Evolutionary conservation across 441 rosid species (phyloP).

Genomic region (Francoa sonchifolia): DNA sequence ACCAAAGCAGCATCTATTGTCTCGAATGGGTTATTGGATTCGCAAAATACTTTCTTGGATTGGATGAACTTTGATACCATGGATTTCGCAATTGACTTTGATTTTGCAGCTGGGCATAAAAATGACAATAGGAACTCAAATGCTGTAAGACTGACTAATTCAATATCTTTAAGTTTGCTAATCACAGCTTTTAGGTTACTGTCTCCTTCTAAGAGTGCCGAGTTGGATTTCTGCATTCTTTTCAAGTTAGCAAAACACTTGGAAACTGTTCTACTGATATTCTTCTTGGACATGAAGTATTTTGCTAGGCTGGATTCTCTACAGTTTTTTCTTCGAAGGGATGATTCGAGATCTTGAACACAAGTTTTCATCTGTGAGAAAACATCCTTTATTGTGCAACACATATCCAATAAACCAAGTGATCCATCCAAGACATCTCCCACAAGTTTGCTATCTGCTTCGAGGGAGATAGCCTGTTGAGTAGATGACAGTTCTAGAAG

Average conservation of each 20-base stretch:
- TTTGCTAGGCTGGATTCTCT: constrained; percentile 1
- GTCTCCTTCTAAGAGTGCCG: background rate
- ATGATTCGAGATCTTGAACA: constrained; percentile 16
- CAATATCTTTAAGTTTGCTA: constrained; percentile 12
- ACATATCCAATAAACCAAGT: constrained; percentile 24
- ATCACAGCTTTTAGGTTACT: background rate
- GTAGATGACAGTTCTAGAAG: constrained; percentile 22
- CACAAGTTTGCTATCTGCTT: constrained; percentile 7
- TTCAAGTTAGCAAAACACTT: background rate
- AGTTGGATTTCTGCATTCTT: no score
- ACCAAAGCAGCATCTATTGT: constrained; percentile 11
- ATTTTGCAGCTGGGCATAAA: constrained; percentile 6
- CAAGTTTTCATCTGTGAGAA: constrained; percentile 18
- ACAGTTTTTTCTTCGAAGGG: constrained; percentile 11
- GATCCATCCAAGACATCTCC: constrained; percentile 27
- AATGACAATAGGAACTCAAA: constrained; percentile 23
- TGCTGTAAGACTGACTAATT: constrained; percentile 8
- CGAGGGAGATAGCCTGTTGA: constrained; percentile 19
- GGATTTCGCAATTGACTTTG: constrained; percentile 21
- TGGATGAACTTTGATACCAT: constrained; percentile 24
- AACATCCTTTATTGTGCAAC: constrained; percentile 24
- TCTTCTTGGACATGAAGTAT: constrained; percentile 16
- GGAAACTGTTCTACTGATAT: constrained; percentile 9
- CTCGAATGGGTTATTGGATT: background rate
- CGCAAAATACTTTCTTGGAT: constrained; percentile 16